Evolutionary conservation across 768 basidiomycete species (phyloP).

Genomic region (Phaeotremella fagi): DNA sequence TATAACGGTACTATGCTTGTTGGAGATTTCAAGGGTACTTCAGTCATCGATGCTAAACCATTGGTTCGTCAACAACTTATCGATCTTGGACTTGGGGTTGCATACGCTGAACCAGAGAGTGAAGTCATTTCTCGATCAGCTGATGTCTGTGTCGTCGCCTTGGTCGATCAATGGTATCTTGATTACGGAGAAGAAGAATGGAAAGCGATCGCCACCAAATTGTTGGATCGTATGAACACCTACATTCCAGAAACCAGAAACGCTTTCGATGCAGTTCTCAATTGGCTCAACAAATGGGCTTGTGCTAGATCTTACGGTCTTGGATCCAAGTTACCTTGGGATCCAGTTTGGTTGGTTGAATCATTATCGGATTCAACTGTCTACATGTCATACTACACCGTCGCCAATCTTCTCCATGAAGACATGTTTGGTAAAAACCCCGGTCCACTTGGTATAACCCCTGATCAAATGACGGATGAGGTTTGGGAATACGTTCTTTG

Average conservation of each 20-base stretch:
- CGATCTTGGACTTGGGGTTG: constrained; percentile 67
- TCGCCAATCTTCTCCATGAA: constrained; percentile 81
- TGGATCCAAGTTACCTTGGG: constrained; percentile 94
- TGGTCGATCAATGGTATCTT: constrained; percentile 99
- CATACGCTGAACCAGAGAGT: constrained; percentile 94
- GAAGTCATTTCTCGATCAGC: constrained; percentile 79
- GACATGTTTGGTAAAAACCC: constrained; percentile 71
- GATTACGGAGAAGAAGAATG: constrained; percentile 92
- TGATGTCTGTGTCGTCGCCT: constrained; percentile 96
- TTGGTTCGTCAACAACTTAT: constrained; percentile 84
- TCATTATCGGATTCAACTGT: constrained; percentile 95
- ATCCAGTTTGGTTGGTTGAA: constrained; percentile 92
- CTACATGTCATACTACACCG: constrained; percentile 98
- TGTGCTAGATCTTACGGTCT: constrained; percentile 97
- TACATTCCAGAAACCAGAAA: constrained; percentile 89
- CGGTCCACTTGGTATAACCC: constrained; percentile 76
- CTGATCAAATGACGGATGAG: constrained; percentile 95
- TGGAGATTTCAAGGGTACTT: constrained; percentile 82
- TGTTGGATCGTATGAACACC: constrained; percentile 79
- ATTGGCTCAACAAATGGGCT: constrained; percentile 97
- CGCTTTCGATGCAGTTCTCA: constrained; percentile 81
- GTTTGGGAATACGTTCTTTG: constrained; percentile 93
- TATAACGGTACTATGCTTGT: constrained; percentile 86
- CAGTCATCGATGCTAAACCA: constrained; percentile 85
- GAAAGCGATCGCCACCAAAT: constrained; percentile 70